These are phyloP conservation scores for Neofusicoccum umdonicola DNA, from an alignment of 2,329 filamentous ascomycete species.

Conservation along the genomic window DNA sequence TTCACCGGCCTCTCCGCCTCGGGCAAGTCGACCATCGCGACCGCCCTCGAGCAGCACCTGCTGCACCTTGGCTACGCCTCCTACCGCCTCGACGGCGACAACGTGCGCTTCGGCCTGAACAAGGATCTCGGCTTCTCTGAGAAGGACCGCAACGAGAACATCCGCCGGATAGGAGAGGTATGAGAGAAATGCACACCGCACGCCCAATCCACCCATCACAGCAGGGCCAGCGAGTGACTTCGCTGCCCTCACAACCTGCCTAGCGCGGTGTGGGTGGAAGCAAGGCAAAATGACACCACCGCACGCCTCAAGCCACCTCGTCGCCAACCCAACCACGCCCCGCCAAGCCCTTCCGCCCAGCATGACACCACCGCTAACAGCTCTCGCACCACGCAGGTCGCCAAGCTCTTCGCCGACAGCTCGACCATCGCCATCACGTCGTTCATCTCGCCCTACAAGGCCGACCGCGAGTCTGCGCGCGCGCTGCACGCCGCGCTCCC, in stretches of 20 bases:
- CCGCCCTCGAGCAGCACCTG: conserved; percentile 93
- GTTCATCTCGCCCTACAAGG: conserved; percentile 93
- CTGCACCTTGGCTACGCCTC: conserved; percentile 78
- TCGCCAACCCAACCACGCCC: background rate
- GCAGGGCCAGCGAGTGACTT: too few species aligned
- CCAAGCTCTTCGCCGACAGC: conserved; percentile 92
- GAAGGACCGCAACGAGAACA: conserved; percentile 94
- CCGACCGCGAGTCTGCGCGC: conserved; percentile 79
- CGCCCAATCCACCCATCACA: background rate
- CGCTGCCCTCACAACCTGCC: too few species aligned
- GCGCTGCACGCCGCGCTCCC: conserved; percentile 67
- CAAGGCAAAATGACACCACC: too few species aligned
- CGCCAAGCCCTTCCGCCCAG: too few species aligned
- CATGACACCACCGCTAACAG: background rate
- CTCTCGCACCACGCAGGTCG: conserved; percentile 56
- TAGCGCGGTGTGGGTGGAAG: too few species aligned
- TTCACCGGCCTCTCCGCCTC: conserved; percentile 94
- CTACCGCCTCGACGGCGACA: conserved; percentile 96
- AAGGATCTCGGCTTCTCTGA: conserved; percentile 95
- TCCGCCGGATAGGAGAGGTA: conserved; percentile 85
- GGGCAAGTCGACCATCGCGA: conserved; percentile 95
- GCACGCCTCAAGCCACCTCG: background rate
- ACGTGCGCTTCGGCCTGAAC: conserved; percentile 96
- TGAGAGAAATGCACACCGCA: background rate
- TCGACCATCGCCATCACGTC: conserved; percentile 86